Base-by-base conservation (phyloP, 495 filamentous ascomycete species). In the Arthonia radiata region DNA sequence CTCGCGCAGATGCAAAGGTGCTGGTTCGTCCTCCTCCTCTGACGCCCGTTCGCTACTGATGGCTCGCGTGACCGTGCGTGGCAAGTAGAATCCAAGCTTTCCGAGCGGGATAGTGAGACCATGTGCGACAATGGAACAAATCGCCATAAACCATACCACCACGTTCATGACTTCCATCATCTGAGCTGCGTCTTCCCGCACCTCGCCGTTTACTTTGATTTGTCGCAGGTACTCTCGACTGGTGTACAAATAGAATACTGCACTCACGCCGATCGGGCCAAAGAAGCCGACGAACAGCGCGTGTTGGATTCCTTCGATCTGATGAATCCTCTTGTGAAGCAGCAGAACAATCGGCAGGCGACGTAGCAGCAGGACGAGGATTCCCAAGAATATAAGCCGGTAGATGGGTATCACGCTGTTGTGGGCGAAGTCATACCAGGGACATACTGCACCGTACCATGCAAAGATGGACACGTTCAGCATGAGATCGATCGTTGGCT, bases 241-340 rank as follows among this genome's bases (percentile, higher is more conserved):
- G 37, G 90, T 53, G 35, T 78, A 82, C 13, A 91, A 57, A 41
- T 92, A 92, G 47, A 90, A 92, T 23, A 92, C 59, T 3, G 81
- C 79, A 24, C 72, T 78, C 4, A 92, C 78, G n/a, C 83, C 82
- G 32, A 94, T 83, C 7, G 81, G 83, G 0, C 82, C 83, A 37
- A 92, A 92, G 54, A 90, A 90, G 4, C 81, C 83, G 17, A 81
- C 74, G 35, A 90, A 89, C 1, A 69, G 50, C 2, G 80, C 77
- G 33, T 89, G 76, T 6, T 54, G 52, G 5, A 63, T 37, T 22
- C 72, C 60, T 32, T 81, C 68, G 26, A 89, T 78, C 42, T 90
- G 79, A 25, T 64, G 68, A 26, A 91, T 82, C 28, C 60, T 57
- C 43, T 64, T 71, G 47, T 77, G 71, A 41, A 82, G 50, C 6